Evolutionary conservation across 257 asterid genomes (phyloP).

Genomic region (Solanum gracilifrons): DNA sequence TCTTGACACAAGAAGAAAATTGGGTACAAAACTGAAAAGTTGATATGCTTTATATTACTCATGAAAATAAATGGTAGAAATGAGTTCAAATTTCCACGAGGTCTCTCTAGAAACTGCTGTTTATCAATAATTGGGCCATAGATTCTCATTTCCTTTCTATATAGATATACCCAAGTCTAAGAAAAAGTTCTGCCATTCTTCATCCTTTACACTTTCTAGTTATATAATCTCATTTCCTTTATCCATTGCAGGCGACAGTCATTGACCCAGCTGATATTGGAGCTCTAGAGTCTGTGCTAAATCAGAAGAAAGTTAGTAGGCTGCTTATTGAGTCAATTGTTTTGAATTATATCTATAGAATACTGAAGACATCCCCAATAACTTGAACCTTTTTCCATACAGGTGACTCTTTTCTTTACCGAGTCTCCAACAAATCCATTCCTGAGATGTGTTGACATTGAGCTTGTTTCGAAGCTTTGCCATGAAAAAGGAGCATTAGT

Average conservation of each 20-base stretch:
- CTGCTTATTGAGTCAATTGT: background rate
- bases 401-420: constrained; percentile 79
- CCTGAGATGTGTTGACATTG: constrained; percentile 88
- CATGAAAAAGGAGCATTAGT: constrained; percentile 81
- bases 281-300: constrained; percentile 68
- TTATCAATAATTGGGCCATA: background rate
- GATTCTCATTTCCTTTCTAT: too few relatives aligned
- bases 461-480: constrained; percentile 79
- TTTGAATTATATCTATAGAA: background rate
- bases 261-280: constrained; percentile 88
- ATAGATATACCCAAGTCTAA: background rate
- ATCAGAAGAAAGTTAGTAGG: constrained; percentile 47
- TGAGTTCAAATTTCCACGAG: background rate
- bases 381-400: constrained; percentile 13
- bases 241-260: constrained; percentile 63
- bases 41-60: background rate
- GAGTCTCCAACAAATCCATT: constrained; percentile 96
- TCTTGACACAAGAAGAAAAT: background rate
- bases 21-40: background rate
- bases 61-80: background rate
- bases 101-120: background rate
- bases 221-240: background rate
- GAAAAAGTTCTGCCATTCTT: background rate
- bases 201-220: background rate
- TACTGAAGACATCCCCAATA: background rate